Evolutionary conservation across 495 filamentous ascomycete genomes (phyloP), one percentile per base, ranked within the genome.

Genomic region (Cetradonia linearis): DNA sequence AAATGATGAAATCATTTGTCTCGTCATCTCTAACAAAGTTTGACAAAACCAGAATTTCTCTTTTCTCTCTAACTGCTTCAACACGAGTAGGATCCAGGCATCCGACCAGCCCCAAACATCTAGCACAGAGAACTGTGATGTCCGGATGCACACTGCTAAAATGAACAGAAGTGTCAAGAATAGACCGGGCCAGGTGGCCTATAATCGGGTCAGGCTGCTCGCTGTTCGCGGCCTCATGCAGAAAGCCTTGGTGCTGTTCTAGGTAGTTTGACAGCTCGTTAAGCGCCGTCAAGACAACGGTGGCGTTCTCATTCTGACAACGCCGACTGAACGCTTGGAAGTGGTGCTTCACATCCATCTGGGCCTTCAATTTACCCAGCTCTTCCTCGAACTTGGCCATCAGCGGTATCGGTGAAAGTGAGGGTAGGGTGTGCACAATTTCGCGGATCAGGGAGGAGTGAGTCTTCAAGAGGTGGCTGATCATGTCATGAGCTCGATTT

Each of bases 1-100:
- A 91, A 14, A 90, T 77, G 9, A 90, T 82, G 67, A 96, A 99
- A 62, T 93, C 86, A 28, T 87, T 82, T 1, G 86, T 89, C 64
- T 99, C 91, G 34, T 81, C 79, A 33, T 86, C 80, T 47, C 83
- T 76, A 38, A 84, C 79, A 66, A 99, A 96, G 67, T 98, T 95
- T 36, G 86, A 86, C 34, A 88, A 71, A 37, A 96, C 83, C 20
- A 97, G 79, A 58, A 95, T 88, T 40, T 89, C 84, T 54, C 76
- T 83, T 63, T 87, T 86, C 61, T 86, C 85, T 47, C 89, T 82
- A 37, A 84, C 76, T 4, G 84, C 80, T 63, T 99, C 93, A 18
- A 96, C 81, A 56, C 87, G 81, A 67, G 95, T 95, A 14, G 93
- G 85, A 72, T 97, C 93, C 27, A 97, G 73, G 65, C 89, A 95